Percentiles rank a stretch among this genome's conserved stretches.
Evolutionary conservation across 192 early-diverging fungal species (phyloP).

Genomic region (Pilobolus umbonatus): DNA sequence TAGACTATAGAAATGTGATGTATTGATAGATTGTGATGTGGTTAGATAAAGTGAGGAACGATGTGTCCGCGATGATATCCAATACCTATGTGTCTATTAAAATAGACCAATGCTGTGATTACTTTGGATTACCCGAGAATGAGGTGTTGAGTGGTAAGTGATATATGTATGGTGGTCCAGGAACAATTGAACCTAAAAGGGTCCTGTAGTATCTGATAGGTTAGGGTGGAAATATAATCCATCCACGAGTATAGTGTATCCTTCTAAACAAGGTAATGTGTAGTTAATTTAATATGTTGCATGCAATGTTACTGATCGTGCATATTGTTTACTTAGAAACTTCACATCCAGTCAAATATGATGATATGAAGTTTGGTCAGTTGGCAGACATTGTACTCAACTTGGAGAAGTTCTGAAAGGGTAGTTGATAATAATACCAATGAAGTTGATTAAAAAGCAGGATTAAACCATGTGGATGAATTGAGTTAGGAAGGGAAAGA

Average conservation of each 20-base stretch:
- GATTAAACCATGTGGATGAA: too few species aligned
- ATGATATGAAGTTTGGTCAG: not conserved
- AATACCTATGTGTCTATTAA: not conserved
- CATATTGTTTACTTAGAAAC: not conserved
- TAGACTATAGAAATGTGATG: too few species aligned
- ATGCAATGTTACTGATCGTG: too few species aligned
- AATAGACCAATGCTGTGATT: not conserved
- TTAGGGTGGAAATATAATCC: conserved; percentile 1
- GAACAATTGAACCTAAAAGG: not conserved
- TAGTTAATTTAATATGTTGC: too few species aligned
- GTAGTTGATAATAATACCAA: not conserved
- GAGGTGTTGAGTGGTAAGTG: not conserved
- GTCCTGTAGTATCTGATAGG: not conserved
- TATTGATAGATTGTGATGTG: too few species aligned
- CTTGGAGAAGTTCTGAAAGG: conserved; percentile 1
- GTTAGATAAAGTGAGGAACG: not conserved
- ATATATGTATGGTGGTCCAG: not conserved
- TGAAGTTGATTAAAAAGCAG: not conserved
- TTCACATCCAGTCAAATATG: not conserved
- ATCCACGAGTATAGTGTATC: not conserved
- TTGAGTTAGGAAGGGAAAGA: too few species aligned
- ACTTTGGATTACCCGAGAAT: not conserved
- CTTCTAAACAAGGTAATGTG: conserved; percentile 6
- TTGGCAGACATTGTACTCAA: conserved; percentile 8
- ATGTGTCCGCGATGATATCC: conserved; percentile 1